Conservation (phyloP, 139 green algal genomes). For the Protoeuglena noctilucae region DNA sequence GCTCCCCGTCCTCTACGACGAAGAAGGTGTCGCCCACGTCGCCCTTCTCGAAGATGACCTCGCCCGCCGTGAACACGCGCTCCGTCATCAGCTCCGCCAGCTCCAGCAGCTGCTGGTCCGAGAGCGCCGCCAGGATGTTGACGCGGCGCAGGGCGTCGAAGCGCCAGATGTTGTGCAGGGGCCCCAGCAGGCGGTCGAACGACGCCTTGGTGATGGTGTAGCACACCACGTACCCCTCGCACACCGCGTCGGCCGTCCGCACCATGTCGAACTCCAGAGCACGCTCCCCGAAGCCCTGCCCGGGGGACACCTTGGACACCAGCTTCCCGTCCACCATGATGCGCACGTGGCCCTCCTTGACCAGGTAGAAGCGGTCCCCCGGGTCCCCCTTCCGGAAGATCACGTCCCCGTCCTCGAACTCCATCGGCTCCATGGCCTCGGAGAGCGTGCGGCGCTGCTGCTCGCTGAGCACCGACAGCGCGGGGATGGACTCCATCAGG, state of each 20-base stretch:
- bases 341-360: conserved; percentile 42
- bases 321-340: conserved; percentile 2
- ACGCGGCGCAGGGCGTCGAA: conserved; percentile 47
- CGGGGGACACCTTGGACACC: background rate
- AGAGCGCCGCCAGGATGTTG: conserved; percentile 18
- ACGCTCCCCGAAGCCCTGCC: conserved; percentile 1
- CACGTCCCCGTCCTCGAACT: conserved; percentile 23
- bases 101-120: conserved; percentile 58
- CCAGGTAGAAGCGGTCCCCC: conserved; percentile 41
- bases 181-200: conserved; percentile 72
- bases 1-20: conserved; percentile 58
- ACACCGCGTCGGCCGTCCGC: conserved; percentile 8
- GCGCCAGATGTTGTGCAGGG: conserved; percentile 61
- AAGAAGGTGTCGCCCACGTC: conserved; percentile 66
- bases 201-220: conserved; percentile 36
- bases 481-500: conserved; percentile 40
- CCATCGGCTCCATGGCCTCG: conserved; percentile 48
- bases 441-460: conserved; percentile 53
- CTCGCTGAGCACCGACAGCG: conserved; percentile 45
- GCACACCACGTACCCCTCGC: conserved; percentile 39
- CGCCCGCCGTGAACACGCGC: conserved; percentile 8
- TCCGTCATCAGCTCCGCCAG: conserved; percentile 38
- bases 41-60: conserved; percentile 45
- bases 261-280: background rate
- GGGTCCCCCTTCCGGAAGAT: conserved; percentile 33